Evolutionary conservation across 2,329 filamentous ascomycete genomes (phyloP).

Genomic region (Aspergillus chevalieri): DNA sequence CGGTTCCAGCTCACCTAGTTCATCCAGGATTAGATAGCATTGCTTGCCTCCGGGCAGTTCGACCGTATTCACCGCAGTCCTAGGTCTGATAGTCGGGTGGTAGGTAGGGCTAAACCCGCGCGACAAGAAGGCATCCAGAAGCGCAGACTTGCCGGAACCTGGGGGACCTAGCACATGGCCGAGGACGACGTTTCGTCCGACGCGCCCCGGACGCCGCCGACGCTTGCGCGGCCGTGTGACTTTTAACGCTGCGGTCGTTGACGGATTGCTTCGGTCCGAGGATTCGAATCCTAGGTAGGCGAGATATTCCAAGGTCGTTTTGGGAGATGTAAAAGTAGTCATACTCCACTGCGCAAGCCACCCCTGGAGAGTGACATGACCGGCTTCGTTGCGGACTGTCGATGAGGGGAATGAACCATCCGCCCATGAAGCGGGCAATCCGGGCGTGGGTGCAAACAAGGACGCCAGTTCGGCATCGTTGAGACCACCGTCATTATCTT

Average conservation of each 20-base stretch:
- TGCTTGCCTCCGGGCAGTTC: constrained; percentile 94
- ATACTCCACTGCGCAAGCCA: constrained; percentile 99
- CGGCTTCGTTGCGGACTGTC: constrained; percentile 90
- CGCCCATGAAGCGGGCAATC: constrained; percentile 76
- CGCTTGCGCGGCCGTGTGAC: constrained; percentile 88
- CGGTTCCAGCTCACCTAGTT: constrained; percentile 90
- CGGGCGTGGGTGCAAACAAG: constrained; percentile 88
- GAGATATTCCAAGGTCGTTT: constrained; percentile 90
- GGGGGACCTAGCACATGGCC: constrained; percentile 87
- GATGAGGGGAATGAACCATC: constrained; percentile 87
- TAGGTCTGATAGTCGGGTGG: constrained; percentile 89
- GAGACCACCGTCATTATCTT: constrained; percentile 92
- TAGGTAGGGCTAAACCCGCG: constrained; percentile 78
- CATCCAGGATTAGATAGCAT: constrained; percentile 91
- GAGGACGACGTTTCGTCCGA: constrained; percentile 89
- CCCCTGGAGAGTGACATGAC: constrained; percentile 90
- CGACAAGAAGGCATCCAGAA: constrained; percentile 86
- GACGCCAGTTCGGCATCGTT: constrained; percentile 79
- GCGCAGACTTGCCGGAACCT: constrained; percentile 80
- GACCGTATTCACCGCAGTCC: constrained; percentile 90
- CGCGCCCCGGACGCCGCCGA: constrained; percentile 70
- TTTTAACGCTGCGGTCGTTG: constrained; percentile 78
- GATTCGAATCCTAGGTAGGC: constrained; percentile 94
- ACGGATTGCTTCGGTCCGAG: constrained; percentile 61
- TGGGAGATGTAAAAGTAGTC: constrained; percentile 95